Evolutionary conservation across 352 stramenopile species (phyloP).

Genomic region (Pythium aristosporum): DNA sequence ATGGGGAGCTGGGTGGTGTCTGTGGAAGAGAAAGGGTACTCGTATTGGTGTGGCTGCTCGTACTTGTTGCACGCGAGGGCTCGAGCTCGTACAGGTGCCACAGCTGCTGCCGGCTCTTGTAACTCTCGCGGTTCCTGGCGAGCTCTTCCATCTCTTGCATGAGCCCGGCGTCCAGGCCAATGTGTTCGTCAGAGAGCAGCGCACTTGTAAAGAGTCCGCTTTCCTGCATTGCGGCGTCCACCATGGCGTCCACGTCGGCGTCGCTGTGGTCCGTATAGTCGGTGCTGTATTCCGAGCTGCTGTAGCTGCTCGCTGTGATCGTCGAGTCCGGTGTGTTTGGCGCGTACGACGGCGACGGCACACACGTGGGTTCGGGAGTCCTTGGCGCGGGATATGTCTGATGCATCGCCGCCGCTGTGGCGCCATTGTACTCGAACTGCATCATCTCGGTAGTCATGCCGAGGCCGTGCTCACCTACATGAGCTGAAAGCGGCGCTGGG

Average conservation of each 20-base stretch:
- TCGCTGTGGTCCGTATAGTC: conserved; percentile 1
- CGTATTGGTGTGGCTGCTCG: too few relatives aligned
- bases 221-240: neutral
- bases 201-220: neutral
- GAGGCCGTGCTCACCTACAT: too few relatives aligned
- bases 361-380: neutral
- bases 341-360: neutral
- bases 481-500: too few relatives aligned
- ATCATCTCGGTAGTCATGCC: too few relatives aligned
- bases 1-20: too few relatives aligned
- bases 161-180: neutral
- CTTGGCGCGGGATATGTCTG: neutral
- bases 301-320: conserved; percentile 4
- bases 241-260: neutral
- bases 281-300: neutral
- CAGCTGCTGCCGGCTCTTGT: too few relatives aligned
- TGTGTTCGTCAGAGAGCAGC: neutral
- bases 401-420: too few relatives aligned
- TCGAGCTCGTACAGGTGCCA: neutral
- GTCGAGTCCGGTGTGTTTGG: conserved; percentile 12
- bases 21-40: too few relatives aligned
- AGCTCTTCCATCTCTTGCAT: conserved; percentile 5
- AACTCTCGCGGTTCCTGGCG: neutral
- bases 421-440: too few relatives aligned
- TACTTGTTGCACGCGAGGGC: neutral